Conservation (phyloP, 805 yeast genomes). For the Ogataea siamensis region DNA sequence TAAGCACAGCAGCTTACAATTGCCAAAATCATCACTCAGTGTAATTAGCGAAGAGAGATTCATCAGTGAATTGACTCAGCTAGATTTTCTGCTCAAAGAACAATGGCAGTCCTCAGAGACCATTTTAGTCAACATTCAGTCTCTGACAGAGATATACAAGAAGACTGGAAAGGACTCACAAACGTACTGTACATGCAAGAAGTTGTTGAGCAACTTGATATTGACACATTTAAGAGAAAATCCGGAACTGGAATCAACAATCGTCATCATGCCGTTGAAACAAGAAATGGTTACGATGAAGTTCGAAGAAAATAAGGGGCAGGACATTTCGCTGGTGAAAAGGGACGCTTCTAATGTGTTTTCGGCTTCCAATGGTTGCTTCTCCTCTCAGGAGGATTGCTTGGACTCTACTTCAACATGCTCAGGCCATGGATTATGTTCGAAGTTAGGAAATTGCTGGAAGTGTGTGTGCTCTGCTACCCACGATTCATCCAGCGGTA, state of each 20-base stretch:
- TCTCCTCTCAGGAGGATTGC: conserved; percentile 46
- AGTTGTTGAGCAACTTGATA: conserved; percentile 35
- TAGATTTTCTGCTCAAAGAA: conserved; percentile 38
- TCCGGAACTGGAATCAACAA: conserved; percentile 25
- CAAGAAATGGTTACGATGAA: conserved; percentile 24
- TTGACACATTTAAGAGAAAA: conserved; percentile 17
- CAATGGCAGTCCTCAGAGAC: conserved; percentile 22
- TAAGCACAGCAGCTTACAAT: conserved; percentile 15
- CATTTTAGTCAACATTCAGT: conserved; percentile 40
- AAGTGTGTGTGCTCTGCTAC: conserved; percentile 50
- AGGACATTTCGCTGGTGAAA: conserved; percentile 17
- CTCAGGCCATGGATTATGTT: conserved; percentile 53
- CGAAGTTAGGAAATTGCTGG: conserved; percentile 44
- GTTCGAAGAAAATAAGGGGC: conserved; percentile 13
- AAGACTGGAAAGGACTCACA: conserved; percentile 43
- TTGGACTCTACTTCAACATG: conserved; percentile 46
- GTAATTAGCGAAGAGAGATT: conserved; percentile 45
- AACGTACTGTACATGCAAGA: conserved; percentile 40
- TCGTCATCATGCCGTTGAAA: conserved; percentile 35
- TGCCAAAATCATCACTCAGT: conserved; percentile 28
- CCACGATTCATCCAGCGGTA: conserved; percentile 38
- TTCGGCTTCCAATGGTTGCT: conserved; percentile 31
- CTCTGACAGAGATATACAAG: conserved; percentile 41
- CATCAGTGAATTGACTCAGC: conserved; percentile 48
- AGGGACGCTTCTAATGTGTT: conserved; percentile 24